Conservation (phyloP, 2,329 filamentous ascomycete genomes). For the Ophiosphaerella narmari region DNA sequence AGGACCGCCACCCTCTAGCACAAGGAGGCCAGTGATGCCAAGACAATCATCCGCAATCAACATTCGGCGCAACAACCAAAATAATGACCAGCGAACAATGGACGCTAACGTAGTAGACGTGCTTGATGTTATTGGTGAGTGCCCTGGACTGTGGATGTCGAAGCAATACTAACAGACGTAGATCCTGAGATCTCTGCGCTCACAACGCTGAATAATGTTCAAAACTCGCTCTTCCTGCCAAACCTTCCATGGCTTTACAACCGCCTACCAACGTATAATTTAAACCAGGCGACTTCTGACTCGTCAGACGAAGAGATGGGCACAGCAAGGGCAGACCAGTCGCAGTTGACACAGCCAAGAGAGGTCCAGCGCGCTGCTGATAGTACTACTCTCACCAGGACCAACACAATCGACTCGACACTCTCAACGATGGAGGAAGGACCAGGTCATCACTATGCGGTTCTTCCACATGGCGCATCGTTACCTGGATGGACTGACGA, state of each 20-base stretch:
- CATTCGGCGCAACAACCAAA: conserved; percentile 26
- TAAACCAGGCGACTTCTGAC: conserved; percentile 57
- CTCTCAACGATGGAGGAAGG: conserved; percentile 51
- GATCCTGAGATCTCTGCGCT: conserved; percentile 83
- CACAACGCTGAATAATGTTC: conserved; percentile 86
- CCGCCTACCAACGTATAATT: conserved; percentile 75
- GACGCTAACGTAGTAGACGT: conserved; percentile 67
- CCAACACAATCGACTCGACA: conserved; percentile 39
- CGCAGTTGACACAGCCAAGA: conserved; percentile 20
- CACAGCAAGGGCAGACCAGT: conserved; percentile 9
- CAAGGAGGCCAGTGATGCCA: conserved; percentile 21
- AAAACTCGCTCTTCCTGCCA: conserved; percentile 86
- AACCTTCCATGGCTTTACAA: conserved; percentile 76
- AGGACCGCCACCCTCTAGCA: conserved; percentile 20
- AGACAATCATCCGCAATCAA: conserved; percentile 33
- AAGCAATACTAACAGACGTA: conserved; percentile 48
- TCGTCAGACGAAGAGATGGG: conserved; percentile 37
- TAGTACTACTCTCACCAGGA: conserved; percentile 15
- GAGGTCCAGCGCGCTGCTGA: conserved; percentile 21
- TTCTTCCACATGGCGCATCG: conserved; percentile 73
- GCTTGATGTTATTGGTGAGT: conserved; percentile 70
- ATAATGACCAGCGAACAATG: conserved; percentile 40
- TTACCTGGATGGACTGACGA: conserved; percentile 76
- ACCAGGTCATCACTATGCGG: conserved; percentile 68
- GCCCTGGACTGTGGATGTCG: neutral